Evolutionary conservation across 2,329 filamentous ascomycete genomes (phyloP).

Genomic region (Beauveria brongniartii): DNA sequence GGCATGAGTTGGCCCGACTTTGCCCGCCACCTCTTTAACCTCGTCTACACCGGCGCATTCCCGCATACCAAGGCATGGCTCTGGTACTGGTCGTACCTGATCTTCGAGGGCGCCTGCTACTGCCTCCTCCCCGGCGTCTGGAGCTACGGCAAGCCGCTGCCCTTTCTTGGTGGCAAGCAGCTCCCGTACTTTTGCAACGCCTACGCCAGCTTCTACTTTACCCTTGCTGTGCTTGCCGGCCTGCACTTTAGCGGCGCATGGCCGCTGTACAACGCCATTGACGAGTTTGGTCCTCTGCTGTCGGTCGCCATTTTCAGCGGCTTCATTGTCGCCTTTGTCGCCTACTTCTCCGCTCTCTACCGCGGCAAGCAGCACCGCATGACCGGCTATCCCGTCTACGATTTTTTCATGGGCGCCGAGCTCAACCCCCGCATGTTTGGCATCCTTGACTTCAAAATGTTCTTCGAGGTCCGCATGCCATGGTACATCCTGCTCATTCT

Average conservation of each 20-base stretch:
- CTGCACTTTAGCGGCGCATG: slow-evolving; percentile 81
- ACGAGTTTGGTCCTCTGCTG: slow-evolving; percentile 90
- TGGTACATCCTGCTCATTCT: slow-evolving; percentile 87
- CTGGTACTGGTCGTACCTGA: slow-evolving; percentile 91
- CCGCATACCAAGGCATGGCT: slow-evolving; percentile 76
- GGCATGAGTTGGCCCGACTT: slow-evolving; percentile 67
- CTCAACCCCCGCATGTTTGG: slow-evolving; percentile 83
- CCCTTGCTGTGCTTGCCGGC: slow-evolving; percentile 59
- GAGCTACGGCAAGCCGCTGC: slow-evolving; percentile 79
- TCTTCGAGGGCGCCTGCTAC: slow-evolving; percentile 79
- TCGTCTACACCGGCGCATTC: slow-evolving; percentile 79
- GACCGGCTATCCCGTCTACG: slow-evolving; percentile 78
- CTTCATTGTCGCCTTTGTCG: slow-evolving; percentile 72
- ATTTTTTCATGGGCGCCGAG: slow-evolving; percentile 92
- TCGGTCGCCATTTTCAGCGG: slow-evolving; percentile 89
- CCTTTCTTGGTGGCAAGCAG: slow-evolving; percentile 75
- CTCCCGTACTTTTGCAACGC: slow-evolving; percentile 92
- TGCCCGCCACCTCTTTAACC: slow-evolving; percentile 55
- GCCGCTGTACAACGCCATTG: slow-evolving; percentile 83
- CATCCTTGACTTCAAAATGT: slow-evolving; percentile 92
- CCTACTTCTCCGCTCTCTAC: slow-evolving; percentile 75
- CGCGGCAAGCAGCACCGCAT: slow-evolving; percentile 86
- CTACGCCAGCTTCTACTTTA: slow-evolving; percentile 79
- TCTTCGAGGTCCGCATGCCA: slow-evolving; percentile 85
- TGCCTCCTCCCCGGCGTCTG: slow-evolving; percentile 80